A percentile compares a stretch with the other conserved stretches of the same genome.
Evolutionary conservation across 2,329 filamentous ascomycete genomes (phyloP).

Genomic region (Cladobotryum mycophilum): DNA sequence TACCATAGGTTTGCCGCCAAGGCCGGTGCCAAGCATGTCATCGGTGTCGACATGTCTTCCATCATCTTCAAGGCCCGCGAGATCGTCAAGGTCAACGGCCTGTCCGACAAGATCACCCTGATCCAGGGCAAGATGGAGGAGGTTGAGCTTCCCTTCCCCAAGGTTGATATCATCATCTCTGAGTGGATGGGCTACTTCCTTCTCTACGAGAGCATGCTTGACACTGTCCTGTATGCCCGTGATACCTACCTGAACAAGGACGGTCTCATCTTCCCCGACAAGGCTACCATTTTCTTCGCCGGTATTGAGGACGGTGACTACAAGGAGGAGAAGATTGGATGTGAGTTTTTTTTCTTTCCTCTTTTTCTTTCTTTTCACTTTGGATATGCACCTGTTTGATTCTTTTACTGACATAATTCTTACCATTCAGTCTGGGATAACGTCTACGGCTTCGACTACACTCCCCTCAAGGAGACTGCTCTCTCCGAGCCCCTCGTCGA

Average conservation of each 20-base stretch:
- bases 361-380: background rate
- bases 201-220: constrained; percentile 97
- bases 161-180: constrained; percentile 99
- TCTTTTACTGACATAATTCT: too few species aligned
- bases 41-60: constrained; percentile 98
- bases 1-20: constrained; percentile 81
- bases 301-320: constrained; percentile 99
- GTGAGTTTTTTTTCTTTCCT: constrained; percentile 52
- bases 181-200: constrained; percentile 99
- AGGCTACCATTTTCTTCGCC: constrained; percentile 94
- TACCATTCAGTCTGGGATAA: constrained; percentile 83
- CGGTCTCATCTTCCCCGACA: constrained; percentile 96
- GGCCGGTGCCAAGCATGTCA: constrained; percentile 96
- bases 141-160: constrained; percentile 82
- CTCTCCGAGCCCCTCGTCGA: constrained; percentile 95
- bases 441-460: constrained; percentile 97
- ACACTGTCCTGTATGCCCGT: constrained; percentile 93
- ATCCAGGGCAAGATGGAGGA: constrained; percentile 99
- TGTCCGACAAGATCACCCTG: constrained; percentile 93
- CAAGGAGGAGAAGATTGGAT: constrained; percentile 99
- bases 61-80: constrained; percentile 98
- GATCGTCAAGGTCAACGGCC: constrained; percentile 87
- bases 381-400: too few species aligned
- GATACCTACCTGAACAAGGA: constrained; percentile 84
- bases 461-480: constrained; percentile 85